Evolutionary conservation across 495 filamentous ascomycete species (phyloP).

Genomic region (Parathielavia appendiculata): DNA sequence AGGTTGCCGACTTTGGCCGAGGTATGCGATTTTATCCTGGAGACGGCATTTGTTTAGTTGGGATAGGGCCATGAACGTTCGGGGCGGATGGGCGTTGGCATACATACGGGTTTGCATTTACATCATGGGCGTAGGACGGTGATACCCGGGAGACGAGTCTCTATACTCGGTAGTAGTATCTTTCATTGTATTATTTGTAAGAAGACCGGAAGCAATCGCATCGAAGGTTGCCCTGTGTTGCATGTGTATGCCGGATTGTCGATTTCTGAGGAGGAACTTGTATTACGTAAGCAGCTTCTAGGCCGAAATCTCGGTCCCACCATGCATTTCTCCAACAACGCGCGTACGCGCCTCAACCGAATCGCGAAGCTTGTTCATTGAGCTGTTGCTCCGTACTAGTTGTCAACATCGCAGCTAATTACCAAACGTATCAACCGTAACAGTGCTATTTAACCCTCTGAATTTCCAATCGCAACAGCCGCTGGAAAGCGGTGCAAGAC

Average conservation of each 20-base stretch:
- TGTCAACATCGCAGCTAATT: no score
- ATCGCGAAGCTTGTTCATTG: background rate
- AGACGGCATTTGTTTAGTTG: slow-evolving; percentile 36
- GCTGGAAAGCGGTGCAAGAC: no score
- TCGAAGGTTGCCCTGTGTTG: background rate
- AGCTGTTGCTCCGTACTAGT: background rate
- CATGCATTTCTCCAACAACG: background rate
- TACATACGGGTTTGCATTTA: background rate
- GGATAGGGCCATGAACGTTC: background rate
- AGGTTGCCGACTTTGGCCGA: slow-evolving; percentile 40
- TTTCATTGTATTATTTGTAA: background rate
- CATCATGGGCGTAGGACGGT: background rate
- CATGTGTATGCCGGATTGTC: no score
- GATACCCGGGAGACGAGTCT: background rate
- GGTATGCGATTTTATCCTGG: slow-evolving; percentile 43
- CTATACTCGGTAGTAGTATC: no score
- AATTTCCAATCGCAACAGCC: no score
- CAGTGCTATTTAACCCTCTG: no score
- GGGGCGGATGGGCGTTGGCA: background rate
- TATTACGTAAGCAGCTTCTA: slow-evolving; percentile 16
- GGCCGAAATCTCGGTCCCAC: background rate
- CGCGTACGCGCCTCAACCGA: slow-evolving; percentile 1
- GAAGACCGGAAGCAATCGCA: background rate
- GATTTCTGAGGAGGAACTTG: background rate
- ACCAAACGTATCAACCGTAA: no score